Evolutionary conservation across 148 eudicot genomes (phyloP), one percentile per base, ranked within the genome.

Genomic region (Hydrangea macrophylla): DNA sequence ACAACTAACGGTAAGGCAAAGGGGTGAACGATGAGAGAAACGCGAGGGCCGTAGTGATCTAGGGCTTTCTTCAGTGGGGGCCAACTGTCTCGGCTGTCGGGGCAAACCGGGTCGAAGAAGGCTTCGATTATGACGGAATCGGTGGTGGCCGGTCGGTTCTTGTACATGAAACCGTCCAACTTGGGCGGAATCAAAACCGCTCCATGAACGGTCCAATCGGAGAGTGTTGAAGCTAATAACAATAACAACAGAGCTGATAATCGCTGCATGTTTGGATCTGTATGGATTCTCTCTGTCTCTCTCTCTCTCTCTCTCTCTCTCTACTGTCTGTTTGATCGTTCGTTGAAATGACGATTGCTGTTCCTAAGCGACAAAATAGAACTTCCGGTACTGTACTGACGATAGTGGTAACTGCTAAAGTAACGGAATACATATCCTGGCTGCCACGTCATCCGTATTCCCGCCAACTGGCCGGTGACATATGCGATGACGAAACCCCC

Each of bases 41-140:
- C 73, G 9, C 70, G 71, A 45, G 84, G 62, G 55, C 77, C 89
- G 70, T 90, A 90, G 39, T 70, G 57, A 0, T 70, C 37, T n/a
- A 93, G 76, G 11, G 82, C 84, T 74, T 68, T 78, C 62, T 90
- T 90, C 6, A 90, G 90, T 63, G 88, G 94, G 42, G 88, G 86
- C 98, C 98, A 92, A 20, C 96, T 64, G 61, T 92, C 96, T 1
- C 94, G 77, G 62, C 83, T 80, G 56, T 92, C 96, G 2, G 98
- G 98, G 81, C 98, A 92, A 55, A 92, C 92, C 6, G 98, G 96
- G 71, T 92, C 98, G 25, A 88, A 80, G 74, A 92, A 92, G 1
- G 94, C 98, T 59, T 92, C 98, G 25, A 92, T 86, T 7, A 86
- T 59, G 26, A 88, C 64, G 0, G 79, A 58, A n/a, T 73, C 69